These are phyloP conservation scores for Rhodotorula kratochvilovae DNA, from an alignment of 768 basidiomycete species.

Conservation along the genomic window DNA sequence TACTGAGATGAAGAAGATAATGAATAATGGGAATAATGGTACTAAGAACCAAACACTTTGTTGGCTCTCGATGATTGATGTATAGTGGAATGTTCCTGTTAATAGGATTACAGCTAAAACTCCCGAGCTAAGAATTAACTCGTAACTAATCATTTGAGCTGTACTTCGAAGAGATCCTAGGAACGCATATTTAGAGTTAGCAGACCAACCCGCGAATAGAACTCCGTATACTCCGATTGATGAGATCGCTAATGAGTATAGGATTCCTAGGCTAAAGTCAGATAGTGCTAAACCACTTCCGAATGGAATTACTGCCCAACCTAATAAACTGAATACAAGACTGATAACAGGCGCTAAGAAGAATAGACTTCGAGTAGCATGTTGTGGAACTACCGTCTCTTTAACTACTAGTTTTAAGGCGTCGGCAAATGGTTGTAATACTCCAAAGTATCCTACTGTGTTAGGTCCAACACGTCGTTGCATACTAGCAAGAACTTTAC, in stretches of 20 bases:
- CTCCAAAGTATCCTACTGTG: conserved; percentile 40
- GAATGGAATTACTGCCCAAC: conserved; percentile 42
- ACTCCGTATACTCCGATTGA: conserved; percentile 40
- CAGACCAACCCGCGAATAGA: conserved; percentile 37
- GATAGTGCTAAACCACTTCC: conserved; percentile 38
- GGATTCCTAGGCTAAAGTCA: conserved; percentile 40
- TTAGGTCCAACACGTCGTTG: conserved; percentile 43
- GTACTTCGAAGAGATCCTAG: conserved; percentile 36
- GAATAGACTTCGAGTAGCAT: conserved; percentile 41
- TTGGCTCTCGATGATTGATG: conserved; percentile 38
- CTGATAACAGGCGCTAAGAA: conserved; percentile 41
- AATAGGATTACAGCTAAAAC: conserved; percentile 35
- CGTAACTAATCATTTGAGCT: conserved; percentile 40
- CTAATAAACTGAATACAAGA: conserved; percentile 41
- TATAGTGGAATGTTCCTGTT: conserved; percentile 38
- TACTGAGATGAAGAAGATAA: conserved; percentile 40
- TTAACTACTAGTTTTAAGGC: conserved; percentile 41
- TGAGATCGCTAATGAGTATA: conserved; percentile 40
- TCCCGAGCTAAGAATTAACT: conserved; percentile 37
- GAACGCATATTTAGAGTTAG: conserved; percentile 42
- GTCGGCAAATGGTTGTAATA: conserved; percentile 41
- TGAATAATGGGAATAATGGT: conserved; percentile 38
- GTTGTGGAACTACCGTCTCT: conserved; percentile 40
- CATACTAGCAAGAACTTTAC: conserved; percentile 41
- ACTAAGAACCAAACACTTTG: conserved; percentile 37